These are phyloP conservation scores for Fagopyrum esculentum DNA, from an alignment of 148 eudicot genomes.

Conservation along the genomic window DNA sequence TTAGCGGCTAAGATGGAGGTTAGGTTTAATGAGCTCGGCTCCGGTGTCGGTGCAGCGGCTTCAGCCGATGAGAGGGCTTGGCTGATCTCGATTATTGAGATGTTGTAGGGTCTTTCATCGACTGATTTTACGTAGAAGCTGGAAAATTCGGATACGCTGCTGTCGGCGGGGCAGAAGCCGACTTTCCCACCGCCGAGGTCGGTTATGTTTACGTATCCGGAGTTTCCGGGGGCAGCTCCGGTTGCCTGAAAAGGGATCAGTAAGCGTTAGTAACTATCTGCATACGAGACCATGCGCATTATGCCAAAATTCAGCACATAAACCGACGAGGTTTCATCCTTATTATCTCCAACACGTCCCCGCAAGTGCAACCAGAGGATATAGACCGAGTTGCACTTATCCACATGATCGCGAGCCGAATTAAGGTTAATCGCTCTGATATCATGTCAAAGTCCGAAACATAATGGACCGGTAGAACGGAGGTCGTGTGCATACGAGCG, in stretches of 20 bases:
- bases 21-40: slow-evolving; percentile 39
- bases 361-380: too few species aligned
- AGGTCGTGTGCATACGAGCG: too few species aligned
- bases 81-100: slow-evolving; percentile 64
- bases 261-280: too few species aligned
- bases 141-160: slow-evolving; percentile 16
- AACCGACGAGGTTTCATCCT: too few species aligned
- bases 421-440: too few species aligned
- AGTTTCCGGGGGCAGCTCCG: slow-evolving; percentile 57
- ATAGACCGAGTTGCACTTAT: too few species aligned
- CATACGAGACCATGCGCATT: too few species aligned
- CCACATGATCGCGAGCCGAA: too few species aligned
- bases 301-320: too few species aligned
- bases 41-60: slow-evolving; percentile 68
- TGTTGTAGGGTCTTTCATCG: slow-evolving; percentile 47
- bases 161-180: slow-evolving; percentile 43
- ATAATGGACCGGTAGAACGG: too few species aligned
- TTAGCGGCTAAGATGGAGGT: slow-evolving; percentile 32
- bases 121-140: slow-evolving; percentile 54
- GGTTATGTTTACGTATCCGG: slow-evolving; percentile 76
- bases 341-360: too few species aligned
- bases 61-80: slow-evolving; percentile 38
- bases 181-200: slow-evolving; percentile 69
- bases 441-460: too few species aligned
- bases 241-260: slow-evolving; percentile 29